Conservation (phyloP, 2,329 filamentous ascomycete genomes). For the Camptophora hylomeconis region DNA sequence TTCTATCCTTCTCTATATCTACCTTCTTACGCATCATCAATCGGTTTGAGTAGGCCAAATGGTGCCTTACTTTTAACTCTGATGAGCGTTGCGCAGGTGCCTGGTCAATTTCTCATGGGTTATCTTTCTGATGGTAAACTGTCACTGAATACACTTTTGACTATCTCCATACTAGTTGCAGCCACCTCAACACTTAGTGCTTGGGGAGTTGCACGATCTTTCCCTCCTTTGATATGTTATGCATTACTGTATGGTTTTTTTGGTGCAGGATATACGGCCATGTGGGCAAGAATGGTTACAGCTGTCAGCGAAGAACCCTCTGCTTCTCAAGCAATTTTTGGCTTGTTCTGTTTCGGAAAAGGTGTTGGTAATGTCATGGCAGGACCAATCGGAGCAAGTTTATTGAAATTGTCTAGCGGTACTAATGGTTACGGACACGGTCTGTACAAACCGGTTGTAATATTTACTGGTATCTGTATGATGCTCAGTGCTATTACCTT, state of each 20-base stretch:
- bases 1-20: slow-evolving; percentile 28
- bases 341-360: slow-evolving; percentile 15
- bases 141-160: slow-evolving; percentile 27
- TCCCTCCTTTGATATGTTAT: slow-evolving; percentile 31
- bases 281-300: slow-evolving; percentile 30
- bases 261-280: slow-evolving; percentile 29
- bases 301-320: slow-evolving; percentile 8
- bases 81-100: slow-evolving; percentile 18
- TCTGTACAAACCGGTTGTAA: slow-evolving; percentile 11
- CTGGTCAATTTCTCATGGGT: slow-evolving; percentile 23
- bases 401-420: slow-evolving; percentile 6
- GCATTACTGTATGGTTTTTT: slow-evolving; percentile 33
- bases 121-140: slow-evolving; percentile 28
- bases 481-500: slow-evolving; percentile 10
- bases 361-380: slow-evolving; percentile 17
- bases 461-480: slow-evolving; percentile 16
- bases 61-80: slow-evolving; percentile 13
- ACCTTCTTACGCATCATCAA: slow-evolving; percentile 22
- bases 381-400: slow-evolving; percentile 14
- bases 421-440: slow-evolving; percentile 7
- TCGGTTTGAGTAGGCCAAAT: slow-evolving; percentile 6
- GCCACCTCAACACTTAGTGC: slow-evolving; percentile 29
- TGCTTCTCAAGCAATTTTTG: slow-evolving; percentile 10
- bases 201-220: slow-evolving; percentile 33
- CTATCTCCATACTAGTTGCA: slow-evolving; percentile 29